A percentile compares a stretch with the other conserved stretches of the same genome.
phyloP scores from a whole-genome alignment of 495 filamentous ascomycete species.

The Penicillium turbatum region DNA sequence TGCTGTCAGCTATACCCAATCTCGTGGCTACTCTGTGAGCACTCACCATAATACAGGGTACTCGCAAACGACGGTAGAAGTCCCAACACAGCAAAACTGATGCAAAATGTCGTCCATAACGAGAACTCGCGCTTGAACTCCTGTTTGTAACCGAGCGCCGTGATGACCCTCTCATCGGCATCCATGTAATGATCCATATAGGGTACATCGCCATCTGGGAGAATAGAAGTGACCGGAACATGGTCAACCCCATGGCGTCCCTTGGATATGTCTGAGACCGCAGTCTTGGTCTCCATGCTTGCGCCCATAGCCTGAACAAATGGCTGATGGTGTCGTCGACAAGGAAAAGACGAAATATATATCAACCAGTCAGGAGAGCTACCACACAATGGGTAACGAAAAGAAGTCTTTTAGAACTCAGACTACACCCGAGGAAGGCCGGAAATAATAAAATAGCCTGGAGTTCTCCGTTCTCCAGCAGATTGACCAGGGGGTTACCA shows the following conservation, averaged over 20 bases:
- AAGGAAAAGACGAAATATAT: background rate
- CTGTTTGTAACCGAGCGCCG: slow-evolving; percentile 70
- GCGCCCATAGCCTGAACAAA: background rate
- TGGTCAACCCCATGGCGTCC: slow-evolving; percentile 36
- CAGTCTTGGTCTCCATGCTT: slow-evolving; percentile 13
- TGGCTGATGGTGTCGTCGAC: too few relatives aligned
- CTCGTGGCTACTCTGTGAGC: background rate
- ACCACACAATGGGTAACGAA: background rate
- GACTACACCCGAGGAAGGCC: background rate
- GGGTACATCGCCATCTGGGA: slow-evolving; percentile 61
- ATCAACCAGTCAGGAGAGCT: background rate
- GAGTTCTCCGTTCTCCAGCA: background rate
- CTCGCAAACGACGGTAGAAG: slow-evolving; percentile 70
- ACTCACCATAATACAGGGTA: slow-evolving; percentile 64
- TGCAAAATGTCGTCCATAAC: slow-evolving; percentile 79
- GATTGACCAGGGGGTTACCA: background rate
- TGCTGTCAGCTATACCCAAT: slow-evolving; percentile 12
- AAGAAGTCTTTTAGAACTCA: background rate
- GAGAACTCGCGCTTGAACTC: slow-evolving; percentile 81
- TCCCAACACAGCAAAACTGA: slow-evolving; percentile 72
- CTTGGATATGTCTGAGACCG: slow-evolving; percentile 18
- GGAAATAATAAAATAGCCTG: background rate
- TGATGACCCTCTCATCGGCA: slow-evolving; percentile 65
- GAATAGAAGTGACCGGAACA: slow-evolving; percentile 63
- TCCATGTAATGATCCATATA: slow-evolving; percentile 47